Base-by-base conservation (phyloP, 441 rosid species). In the Manihot esculenta region DNA sequence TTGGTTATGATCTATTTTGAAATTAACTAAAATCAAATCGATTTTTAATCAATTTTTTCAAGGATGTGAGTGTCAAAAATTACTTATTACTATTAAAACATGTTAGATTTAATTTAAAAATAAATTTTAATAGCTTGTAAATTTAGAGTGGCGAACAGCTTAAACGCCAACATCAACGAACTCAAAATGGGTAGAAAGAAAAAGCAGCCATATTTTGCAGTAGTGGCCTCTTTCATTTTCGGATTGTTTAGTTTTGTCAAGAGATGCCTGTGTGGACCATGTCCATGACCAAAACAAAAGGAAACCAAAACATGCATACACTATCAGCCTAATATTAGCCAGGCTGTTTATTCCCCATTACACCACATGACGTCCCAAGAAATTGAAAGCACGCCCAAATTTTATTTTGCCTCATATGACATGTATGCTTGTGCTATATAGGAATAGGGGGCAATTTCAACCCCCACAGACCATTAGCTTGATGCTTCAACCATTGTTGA, bases 311-410 rank as follows among this genome's bases (percentile, higher is more conserved):
- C 21, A 15, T 49, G 8, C 6, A 0, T 45, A 45, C 49, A 15
- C 13, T 10, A 45, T 45, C 1, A 38, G 8, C 42, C 9, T n/a
- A n/a, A n/a, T n/a, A 38, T 6, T 18, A 64, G 74, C 70, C 76
- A 77, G 67, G 73, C 80, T 68, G 74, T 77, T 41, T 57, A 72
- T 72, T 70, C 67, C 51, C 18, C 18, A 47, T 44, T 9, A 38
- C 42, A 38, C 42, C 33, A 72, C 41, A 26, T 23, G 26, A 45
- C 21, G 9, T 20, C 48, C 42, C 64, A 65, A 12, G 45, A 20
- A 33, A 17, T 58, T 18, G 62, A 57, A 5, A 26, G 17, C 20
- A 30, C 17, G 62, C 13, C 26, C n/a, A 27, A 66, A 14, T 20
- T 66, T 2, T 24, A 33, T 9, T 44, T 47, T 2, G 12, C 50